These are phyloP conservation scores for Leucosporidium creatinivorum DNA, from an alignment of 768 basidiomycete species.

Conservation along the genomic window DNA sequence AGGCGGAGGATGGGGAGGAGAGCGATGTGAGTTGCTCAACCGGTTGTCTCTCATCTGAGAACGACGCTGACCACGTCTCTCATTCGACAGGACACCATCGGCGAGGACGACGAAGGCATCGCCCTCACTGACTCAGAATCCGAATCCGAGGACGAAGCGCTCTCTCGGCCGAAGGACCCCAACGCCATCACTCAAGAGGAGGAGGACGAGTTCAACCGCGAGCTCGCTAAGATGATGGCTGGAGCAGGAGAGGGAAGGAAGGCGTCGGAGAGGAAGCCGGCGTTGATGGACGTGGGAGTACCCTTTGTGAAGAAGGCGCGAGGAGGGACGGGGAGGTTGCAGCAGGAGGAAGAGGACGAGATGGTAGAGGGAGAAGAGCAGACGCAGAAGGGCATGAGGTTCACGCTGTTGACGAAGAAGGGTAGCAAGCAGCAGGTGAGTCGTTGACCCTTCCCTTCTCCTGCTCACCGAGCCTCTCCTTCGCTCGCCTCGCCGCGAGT, in stretches of 20 bases:
- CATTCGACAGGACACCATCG: slow-evolving; percentile 13
- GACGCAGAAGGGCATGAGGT: slow-evolving; percentile 58
- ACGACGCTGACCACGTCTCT: not conserved
- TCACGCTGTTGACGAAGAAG: slow-evolving; percentile 83
- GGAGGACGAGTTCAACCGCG: slow-evolving; percentile 87
- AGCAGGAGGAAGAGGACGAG: slow-evolving; percentile 19
- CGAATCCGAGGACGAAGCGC: slow-evolving; percentile 14
- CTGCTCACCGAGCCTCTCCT: no score
- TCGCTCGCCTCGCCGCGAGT: slow-evolving; percentile 7
- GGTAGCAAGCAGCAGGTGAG: slow-evolving; percentile 85
- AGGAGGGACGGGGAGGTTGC: not conserved
- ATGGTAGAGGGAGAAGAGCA: slow-evolving; percentile 33
- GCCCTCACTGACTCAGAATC: slow-evolving; percentile 26
- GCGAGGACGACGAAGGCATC: slow-evolving; percentile 51
- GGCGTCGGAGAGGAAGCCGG: not conserved
- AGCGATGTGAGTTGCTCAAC: slow-evolving; percentile 15
- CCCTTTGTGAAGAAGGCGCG: slow-evolving; percentile 15
- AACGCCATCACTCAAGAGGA: slow-evolving; percentile 40
- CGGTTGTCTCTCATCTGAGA: not conserved
- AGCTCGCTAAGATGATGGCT: slow-evolving; percentile 88
- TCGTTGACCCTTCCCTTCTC: slow-evolving; percentile 7
- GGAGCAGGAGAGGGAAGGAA: slow-evolving; percentile 66
- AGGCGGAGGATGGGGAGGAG: slow-evolving; percentile 22
- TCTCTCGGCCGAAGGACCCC: slow-evolving; percentile 30
- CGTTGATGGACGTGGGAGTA: slow-evolving; percentile 24